Percentiles rank a stretch among this genome's conserved stretches.
Evolutionary conservation across 306 rosid species (phyloP).

Genomic region (Cucurbita ficifolia): DNA sequence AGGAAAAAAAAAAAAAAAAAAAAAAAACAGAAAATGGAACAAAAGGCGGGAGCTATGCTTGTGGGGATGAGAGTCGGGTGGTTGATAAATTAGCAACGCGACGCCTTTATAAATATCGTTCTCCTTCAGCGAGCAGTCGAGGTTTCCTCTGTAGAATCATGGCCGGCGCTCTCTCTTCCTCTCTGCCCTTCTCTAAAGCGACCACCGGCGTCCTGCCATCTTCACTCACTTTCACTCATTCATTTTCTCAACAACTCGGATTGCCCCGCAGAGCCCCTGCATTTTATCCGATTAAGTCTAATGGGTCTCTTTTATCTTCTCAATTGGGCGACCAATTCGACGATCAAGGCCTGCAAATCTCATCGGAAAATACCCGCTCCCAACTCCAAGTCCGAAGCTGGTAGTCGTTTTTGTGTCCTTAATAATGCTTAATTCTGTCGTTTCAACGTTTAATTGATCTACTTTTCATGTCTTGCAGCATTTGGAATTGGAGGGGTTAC

Average conservation of each 20-base stretch:
- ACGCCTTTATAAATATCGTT: background rate
- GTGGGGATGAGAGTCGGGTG: conserved; percentile 2
- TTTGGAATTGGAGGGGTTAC: conserved; percentile 84
- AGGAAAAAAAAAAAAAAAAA: background rate
- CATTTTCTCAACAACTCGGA: conserved; percentile 6
- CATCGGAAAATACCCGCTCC: too few relatives aligned
- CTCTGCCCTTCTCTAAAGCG: conserved; percentile 7
- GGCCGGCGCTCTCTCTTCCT: background rate
- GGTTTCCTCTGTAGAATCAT: background rate
- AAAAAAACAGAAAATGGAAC: background rate
- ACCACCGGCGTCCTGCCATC: background rate
- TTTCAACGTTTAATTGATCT: background rate
- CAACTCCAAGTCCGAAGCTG: conserved; percentile 28
- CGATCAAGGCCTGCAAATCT: background rate
- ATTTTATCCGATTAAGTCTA: conserved; percentile 10
- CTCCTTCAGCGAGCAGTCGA: background rate
- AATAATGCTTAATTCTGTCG: background rate
- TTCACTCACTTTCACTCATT: background rate
- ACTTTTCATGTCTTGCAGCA: conserved; percentile 19
- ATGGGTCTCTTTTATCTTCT: conserved; percentile 19
- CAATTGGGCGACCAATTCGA: conserved; percentile 16
- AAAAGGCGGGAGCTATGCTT: background rate
- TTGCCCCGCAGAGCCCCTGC: background rate
- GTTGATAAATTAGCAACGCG: background rate
- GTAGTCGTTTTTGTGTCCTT: conserved; percentile 16